Evolutionary conservation across 2,329 filamentous ascomycete species (phyloP), one percentile per base, ranked within the genome.

Genomic region (Fusarium sp.): DNA sequence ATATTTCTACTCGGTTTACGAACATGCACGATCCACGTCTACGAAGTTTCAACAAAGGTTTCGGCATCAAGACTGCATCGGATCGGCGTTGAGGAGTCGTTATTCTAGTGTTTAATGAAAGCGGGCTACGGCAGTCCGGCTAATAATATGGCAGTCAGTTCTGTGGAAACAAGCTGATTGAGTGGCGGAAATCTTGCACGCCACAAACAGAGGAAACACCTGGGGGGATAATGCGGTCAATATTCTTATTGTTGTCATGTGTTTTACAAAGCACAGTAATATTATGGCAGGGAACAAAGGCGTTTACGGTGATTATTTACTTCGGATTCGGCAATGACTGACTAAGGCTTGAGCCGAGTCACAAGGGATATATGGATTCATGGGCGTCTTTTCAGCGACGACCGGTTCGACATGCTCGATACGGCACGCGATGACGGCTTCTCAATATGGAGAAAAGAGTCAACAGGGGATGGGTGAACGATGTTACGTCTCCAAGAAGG

Each of bases 51-150:
- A 51, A 52, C 59, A 62, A 63, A 68, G 65, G 68, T 62, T 66
- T 70, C 73, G 64, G 73, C 74, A 77, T 76, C 55, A 76, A 76
- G 66, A 77, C 69, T 75, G 76, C 78, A 79, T 79, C 70, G 56
- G 60, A 77, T 67, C 55, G 78, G 78, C 75, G 78, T 80, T 77
- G 58, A 56, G 72, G 73, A 61, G 66, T 74, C 73, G 75, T 68
- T 61, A 56, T 73, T 70, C 67, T 57, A 70, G 36, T 60, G 56
- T 60, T 60, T 66, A 66, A 68, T 70, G 55, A 40, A 60, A 59
- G 34, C 58, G 69, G 68, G 68, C 59, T 15, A 63, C 46, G 16
- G 40, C 18, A 58, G 58, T 58, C 65, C 53, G 50, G 66, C 70
- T 75, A 75, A 75, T 75, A 66, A 57, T 66, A 36, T 66, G 50